These are phyloP conservation scores for Extremus antarcticus DNA, from an alignment of 495 filamentous ascomycete species.

Conservation along the genomic window DNA sequence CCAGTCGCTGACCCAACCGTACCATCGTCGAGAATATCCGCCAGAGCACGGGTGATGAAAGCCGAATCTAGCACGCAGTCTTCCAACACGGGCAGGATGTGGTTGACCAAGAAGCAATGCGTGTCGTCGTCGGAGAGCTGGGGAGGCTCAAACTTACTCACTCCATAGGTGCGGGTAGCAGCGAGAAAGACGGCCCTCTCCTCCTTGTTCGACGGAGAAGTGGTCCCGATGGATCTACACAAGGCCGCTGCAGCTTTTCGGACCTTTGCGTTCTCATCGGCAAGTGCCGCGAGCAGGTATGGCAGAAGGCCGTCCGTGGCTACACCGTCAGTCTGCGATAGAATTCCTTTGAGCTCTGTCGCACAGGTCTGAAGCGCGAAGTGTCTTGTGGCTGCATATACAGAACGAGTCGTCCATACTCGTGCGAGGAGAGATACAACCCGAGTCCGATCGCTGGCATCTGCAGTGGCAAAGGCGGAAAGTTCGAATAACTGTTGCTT, in stretches of 20 bases:
- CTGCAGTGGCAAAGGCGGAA: not conserved
- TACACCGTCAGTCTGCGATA: not conserved
- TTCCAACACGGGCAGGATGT: constrained; percentile 61
- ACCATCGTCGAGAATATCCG: constrained; percentile 7
- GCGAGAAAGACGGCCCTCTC: not conserved
- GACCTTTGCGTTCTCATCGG: constrained; percentile 60
- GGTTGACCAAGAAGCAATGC: constrained; percentile 48
- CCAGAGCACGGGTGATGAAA: constrained; percentile 1
- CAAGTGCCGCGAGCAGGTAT: constrained; percentile 60
- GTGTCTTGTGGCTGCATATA: not conserved
- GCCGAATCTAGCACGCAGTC: constrained; percentile 65
- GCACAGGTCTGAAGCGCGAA: not conserved
- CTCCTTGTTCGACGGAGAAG: not conserved
- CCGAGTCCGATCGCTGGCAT: not conserved
- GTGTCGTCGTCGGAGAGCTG: constrained; percentile 44
- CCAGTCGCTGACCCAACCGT: not conserved
- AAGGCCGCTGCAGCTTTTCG: constrained; percentile 63
- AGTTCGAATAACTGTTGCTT: not conserved
- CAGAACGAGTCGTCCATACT: not conserved
- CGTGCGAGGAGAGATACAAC: not conserved
- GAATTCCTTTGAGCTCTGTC: not conserved
- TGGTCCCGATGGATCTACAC: not conserved
- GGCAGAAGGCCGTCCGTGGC: constrained; percentile 70
- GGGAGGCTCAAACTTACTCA: not conserved
- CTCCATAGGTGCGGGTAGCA: not conserved